Evolutionary conservation across 768 basidiomycete species (phyloP), one percentile per base, ranked within the genome.

Genomic region (Zangia roseola): DNA sequence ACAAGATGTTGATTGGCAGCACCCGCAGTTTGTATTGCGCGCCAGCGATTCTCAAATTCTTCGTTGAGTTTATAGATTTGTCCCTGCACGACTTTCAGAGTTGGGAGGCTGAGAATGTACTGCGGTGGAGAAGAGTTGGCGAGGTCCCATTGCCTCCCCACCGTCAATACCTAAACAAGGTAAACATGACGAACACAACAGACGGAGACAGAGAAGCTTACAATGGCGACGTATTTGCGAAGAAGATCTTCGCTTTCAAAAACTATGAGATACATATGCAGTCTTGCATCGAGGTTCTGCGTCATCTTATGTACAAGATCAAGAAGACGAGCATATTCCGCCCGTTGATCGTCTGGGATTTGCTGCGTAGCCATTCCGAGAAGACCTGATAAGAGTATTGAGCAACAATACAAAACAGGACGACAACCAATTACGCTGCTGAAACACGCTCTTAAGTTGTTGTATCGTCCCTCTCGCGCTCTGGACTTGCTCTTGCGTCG

Each of bases 191-290:
- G 14, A 40, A 43, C n/a, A 51, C 24, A 56, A 56, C 26, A 28
- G 6, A 28, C 26, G 55, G 31, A 46, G 21, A 56, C 40, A 43
- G 58, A 50, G 36, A 23, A 42, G 54, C 83, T 50, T 57, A 87
- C 86, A 45, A 84, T 82, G 12, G 71, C 62, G 30, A 84, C 69
- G 25, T 80, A 62, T 63, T 69, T 79, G 60, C 71, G 76, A 42
- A 86, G 69, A 37, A 67, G 34, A 0, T 77, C 78, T 12, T 81
- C 79, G 34, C 69, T 70, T 59, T 75, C 78, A 40, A 80, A 56
- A 37, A 82, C 62, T 19, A 73, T 57, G 44, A 69, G 65, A 53
- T 76, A 72, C 67, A 79, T 65, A 3, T 71, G 70, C 14, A 88
- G 65, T 54, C 74, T 81, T 30, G 48, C 40, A 4, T 87, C 81